A percentile compares a stretch with the other conserved stretches of the same genome.
Conservation (phyloP, 2,329 filamentous ascomycete genomes). For the Diaporthe destruens region DNA sequence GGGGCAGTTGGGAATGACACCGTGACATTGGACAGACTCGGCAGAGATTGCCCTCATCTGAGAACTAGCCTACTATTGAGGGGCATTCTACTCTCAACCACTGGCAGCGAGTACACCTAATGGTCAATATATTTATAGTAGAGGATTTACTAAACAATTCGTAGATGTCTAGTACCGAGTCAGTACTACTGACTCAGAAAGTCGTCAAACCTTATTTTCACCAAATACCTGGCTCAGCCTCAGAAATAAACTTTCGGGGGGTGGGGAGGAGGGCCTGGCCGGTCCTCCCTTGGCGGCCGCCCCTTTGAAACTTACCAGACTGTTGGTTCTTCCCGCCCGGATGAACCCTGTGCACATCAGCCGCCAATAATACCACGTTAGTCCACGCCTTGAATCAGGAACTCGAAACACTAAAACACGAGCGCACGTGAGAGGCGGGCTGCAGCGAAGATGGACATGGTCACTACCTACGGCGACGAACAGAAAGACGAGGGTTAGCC, state of each 20-base stretch:
- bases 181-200: not conserved
- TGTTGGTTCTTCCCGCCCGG: constrained; percentile 14
- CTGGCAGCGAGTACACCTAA: not conserved
- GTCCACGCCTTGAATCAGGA: no score
- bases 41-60: not conserved
- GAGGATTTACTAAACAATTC: not conserved
- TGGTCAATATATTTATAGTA: no score
- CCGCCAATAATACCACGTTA: not conserved
- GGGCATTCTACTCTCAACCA: not conserved
- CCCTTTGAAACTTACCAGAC: not conserved
- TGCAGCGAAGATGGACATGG: no score
- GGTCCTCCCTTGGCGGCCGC: not conserved
- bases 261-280: constrained; percentile 3
- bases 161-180: not conserved
- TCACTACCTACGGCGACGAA: no score
- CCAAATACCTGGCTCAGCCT: not conserved
- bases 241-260: constrained; percentile 14
- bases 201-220: constrained; percentile 1
- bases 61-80: not conserved
- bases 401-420: no score
- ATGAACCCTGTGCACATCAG: not conserved
- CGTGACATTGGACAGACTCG: not conserved
- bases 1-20: not conserved
- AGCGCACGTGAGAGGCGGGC: no score
- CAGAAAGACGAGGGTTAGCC: no score